These are phyloP conservation scores for Leccinum rimulosum DNA, from an alignment of 768 basidiomycete genomes.

Conservation along the genomic window DNA sequence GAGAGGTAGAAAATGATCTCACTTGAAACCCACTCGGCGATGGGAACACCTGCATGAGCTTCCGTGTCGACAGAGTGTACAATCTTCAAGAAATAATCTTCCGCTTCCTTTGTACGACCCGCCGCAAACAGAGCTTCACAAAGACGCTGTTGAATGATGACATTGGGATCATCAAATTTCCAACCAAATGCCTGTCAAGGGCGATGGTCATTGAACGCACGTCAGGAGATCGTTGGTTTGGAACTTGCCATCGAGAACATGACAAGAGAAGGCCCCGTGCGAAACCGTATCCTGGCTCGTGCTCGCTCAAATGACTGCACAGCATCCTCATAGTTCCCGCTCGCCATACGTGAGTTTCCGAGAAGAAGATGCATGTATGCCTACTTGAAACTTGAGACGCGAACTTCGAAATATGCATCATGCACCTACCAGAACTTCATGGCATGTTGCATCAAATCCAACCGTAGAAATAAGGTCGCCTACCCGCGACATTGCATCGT, in stretches of 20 bases:
- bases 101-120: neutral
- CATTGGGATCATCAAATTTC: neutral
- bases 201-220: neutral
- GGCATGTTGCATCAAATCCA: neutral
- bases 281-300: neutral
- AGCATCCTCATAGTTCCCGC: neutral
- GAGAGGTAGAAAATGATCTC: neutral
- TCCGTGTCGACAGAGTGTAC: neutral
- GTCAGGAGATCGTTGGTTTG: neutral
- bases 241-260: neutral
- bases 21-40: neutral
- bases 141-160: neutral
- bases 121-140: neutral
- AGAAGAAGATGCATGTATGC: neutral
- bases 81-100: neutral
- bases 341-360: neutral
- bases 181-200: neutral
- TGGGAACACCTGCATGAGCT: neutral
- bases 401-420: neutral
- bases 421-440: neutral
- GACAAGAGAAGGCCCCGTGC: neutral
- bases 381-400: neutral
- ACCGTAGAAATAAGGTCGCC: neutral
- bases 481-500: neutral
- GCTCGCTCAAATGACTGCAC: neutral